Conservation (phyloP, 2,329 filamentous ascomycete genomes). For the Exophiala sideris region DNA sequence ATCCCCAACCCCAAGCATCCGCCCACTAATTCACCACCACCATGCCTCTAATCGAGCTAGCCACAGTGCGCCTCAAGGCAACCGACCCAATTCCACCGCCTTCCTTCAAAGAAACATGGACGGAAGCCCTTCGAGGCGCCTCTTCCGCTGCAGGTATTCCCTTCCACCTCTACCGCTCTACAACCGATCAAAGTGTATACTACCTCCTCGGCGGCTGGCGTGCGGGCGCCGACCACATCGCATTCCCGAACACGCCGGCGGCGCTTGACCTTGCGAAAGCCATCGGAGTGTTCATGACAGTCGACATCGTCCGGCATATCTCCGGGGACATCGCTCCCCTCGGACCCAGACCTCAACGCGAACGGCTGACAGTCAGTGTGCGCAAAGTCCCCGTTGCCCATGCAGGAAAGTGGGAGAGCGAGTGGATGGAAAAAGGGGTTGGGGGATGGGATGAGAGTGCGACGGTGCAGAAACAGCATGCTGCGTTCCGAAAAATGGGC, state of each 20-base stretch:
- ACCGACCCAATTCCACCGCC: background rate
- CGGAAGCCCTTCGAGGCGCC: background rate
- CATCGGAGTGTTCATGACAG: constrained; percentile 9
- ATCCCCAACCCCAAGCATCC: no score
- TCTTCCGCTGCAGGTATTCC: constrained; percentile 1
- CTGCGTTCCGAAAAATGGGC: constrained; percentile 9
- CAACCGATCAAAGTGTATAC: background rate
- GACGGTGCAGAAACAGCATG: constrained; percentile 11
- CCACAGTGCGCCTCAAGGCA: constrained; percentile 3
- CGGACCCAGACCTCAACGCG: background rate
- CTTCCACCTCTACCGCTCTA: constrained; percentile 8
- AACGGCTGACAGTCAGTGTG: background rate
- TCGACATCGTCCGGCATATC: constrained; percentile 8
- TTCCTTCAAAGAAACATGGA: constrained; percentile 8
- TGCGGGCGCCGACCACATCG: constrained; percentile 6
- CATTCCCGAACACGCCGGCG: constrained; percentile 5
- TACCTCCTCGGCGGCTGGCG: constrained; percentile 12
- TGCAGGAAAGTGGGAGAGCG: background rate
- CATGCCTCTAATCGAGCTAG: constrained; percentile 13
- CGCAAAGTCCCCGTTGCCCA: background rate
- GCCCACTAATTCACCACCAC: background rate
- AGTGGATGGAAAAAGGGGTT: constrained; percentile 4
- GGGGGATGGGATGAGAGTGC: constrained; percentile 11
- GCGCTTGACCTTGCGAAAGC: constrained; percentile 7
- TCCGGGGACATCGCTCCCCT: constrained; percentile 5